Base-by-base conservation (phyloP, 1,284 basidiomycete genomes). In the Pseudozyma pruni region DNA sequence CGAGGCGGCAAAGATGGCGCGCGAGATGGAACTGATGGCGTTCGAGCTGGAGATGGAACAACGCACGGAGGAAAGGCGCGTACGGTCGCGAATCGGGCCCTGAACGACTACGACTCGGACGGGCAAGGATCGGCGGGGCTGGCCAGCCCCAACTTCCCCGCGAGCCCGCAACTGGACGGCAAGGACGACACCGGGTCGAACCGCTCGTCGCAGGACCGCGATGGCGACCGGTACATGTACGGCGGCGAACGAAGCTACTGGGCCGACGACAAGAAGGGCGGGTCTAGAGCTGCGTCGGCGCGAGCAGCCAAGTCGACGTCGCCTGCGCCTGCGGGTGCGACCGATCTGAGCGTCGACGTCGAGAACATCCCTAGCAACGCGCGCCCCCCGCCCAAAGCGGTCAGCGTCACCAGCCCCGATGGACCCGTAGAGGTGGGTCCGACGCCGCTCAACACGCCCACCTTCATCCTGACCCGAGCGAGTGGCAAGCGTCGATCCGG, bases 401-500 rank as follows among this genome's bases (percentile, higher is more conserved):
- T 33, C 34, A 66, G 22, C 23, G 45, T 50, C n/a, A 54, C 33
- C 3, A 62, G 59, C 33, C 69, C 58, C n/a, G 60, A 54, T 38
- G 60, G 51, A 20, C 56, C 56, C 17, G 53, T 68, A 20, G 63
- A 72, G 38, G 66, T 72, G 1, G 79, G 78, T 0, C 79, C 79
- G 3, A 81, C 79, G 17, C 79, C 79, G n/a, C 70, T 75, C 20
- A 81, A 81, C 50, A 80, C 79, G 32, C 79, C 79, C 9, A 79
- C 76, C 0, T 74, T 76, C 19, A 72, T 76, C 31, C 66, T 78
- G 9, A 61, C 72, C 8, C 34, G 74, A 11, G 45, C 74, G 0
- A 63, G 56, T 17, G 72, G 72, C 25, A 74, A 72, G 45, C 51
- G 67, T 11, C 46, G 64, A 2, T 63, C 66, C 8, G 57, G 68